Conservation (phyloP, 1,284 basidiomycete genomes). For the Microbotryum silenes-acaulis region DNA sequence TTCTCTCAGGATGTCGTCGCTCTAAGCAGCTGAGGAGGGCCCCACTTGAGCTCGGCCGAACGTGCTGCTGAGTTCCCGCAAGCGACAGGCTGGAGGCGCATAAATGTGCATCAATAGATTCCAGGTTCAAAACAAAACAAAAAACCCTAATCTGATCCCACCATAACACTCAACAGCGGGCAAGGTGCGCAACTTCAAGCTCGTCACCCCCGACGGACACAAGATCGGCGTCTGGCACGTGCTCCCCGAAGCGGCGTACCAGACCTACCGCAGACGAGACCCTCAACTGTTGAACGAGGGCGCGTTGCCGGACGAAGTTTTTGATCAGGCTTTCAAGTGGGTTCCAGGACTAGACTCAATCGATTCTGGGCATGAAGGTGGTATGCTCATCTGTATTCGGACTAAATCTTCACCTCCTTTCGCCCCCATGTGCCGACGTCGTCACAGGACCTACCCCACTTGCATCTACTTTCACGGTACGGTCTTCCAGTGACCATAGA, state of each 20-base stretch:
- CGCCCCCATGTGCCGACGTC: not conserved
- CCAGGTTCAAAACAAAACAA: too few species aligned
- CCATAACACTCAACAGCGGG: slow-evolving; percentile 49
- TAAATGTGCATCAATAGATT: too few species aligned
- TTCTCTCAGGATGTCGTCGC: not conserved
- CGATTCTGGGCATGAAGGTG: not conserved
- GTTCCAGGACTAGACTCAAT: not conserved
- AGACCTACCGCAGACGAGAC: slow-evolving; percentile 22
- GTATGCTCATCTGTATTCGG: not conserved
- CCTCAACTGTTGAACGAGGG: not conserved
- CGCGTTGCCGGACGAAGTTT: slow-evolving; percentile 34
- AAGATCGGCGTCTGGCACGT: slow-evolving; percentile 83
- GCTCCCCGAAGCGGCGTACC: slow-evolving; percentile 61
- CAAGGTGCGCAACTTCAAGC: slow-evolving; percentile 64
- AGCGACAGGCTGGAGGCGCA: too few species aligned
- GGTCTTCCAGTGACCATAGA: too few species aligned
- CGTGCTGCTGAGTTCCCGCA: too few species aligned
- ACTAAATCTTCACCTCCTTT: not conserved
- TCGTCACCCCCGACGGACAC: slow-evolving; percentile 67
- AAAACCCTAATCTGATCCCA: not conserved
- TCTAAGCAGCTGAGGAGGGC: not conserved
- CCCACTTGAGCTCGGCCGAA: too few species aligned
- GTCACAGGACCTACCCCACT: slow-evolving; percentile 51
- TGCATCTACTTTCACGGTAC: slow-evolving; percentile 78
- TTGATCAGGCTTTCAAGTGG: slow-evolving; percentile 48